Conservation (phyloP, 805 yeast genomes). For the Jamesozyma hellenica region DNA sequence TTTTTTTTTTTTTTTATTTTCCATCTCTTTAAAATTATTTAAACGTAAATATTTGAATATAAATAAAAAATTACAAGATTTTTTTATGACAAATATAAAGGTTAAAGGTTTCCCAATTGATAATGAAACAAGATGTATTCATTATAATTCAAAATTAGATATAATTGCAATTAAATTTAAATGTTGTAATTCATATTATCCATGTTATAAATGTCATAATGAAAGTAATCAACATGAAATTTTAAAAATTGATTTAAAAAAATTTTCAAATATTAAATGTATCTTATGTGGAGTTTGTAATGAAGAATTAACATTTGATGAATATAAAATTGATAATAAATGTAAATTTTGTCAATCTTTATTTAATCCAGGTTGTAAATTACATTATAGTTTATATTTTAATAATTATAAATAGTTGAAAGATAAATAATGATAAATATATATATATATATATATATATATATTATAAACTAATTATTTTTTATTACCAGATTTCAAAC, state of each 20-base stretch:
- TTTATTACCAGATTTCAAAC: slow-evolving; percentile 29
- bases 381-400: slow-evolving; percentile 27
- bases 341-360: slow-evolving; percentile 19
- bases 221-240: slow-evolving; percentile 12
- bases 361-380: slow-evolving; percentile 28
- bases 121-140: slow-evolving; percentile 23
- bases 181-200: slow-evolving; percentile 23
- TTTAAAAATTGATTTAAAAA: slow-evolving; percentile 8
- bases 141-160: slow-evolving; percentile 27
- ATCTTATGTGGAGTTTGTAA: slow-evolving; percentile 27
- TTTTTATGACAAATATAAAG: not conserved
- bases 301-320: slow-evolving; percentile 19
- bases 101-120: slow-evolving; percentile 20
- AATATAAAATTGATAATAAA: slow-evolving; percentile 10
- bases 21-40: too few relatives aligned
- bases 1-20: too few relatives aligned
- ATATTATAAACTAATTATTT: not conserved
- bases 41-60: too few relatives aligned
- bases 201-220: slow-evolving; percentile 26
- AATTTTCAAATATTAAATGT: slow-evolving; percentile 7
- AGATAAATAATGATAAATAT: not conserved
- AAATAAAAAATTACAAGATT: too few relatives aligned
- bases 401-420: slow-evolving; percentile 2
- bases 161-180: slow-evolving; percentile 26
- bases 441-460: not conserved